Evolutionary conservation across 345 rosid species (phyloP), one percentile per base, ranked within the genome.

Genomic region (Garcia nutans): DNA sequence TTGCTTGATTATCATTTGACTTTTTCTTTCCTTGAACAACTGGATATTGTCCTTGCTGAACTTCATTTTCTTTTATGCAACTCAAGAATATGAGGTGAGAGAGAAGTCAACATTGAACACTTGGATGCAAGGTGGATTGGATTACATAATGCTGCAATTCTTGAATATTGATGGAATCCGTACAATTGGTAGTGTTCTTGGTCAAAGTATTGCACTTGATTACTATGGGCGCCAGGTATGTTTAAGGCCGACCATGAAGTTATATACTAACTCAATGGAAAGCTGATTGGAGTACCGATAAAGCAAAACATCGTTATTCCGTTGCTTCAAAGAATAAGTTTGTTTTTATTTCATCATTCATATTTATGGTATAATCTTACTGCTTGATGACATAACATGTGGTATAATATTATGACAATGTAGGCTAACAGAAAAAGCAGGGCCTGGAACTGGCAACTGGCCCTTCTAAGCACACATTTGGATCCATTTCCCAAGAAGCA

Each of bases 161-260:
- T 80, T 96, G 84, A 89, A 92, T 72, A 86, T 85, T 77, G 99
- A 93, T 61, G 98, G 98, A 71, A 93, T 96, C 62, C 91, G 98
- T 70, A 93, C 85, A 62, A 93, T 96, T 70, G 97, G 99, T 17
- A 89, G 98, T 80, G 98, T 96, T 77, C 96, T 93, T 31, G 99
- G 98, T 71, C 99, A 89, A 87, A 93, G 99, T 72, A 90, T 96
- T 70, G 99, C 99, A 65, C 92, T 96, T 26, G 99, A 96, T 80
- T 88, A 96, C 86, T 96, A 96, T 78, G 98, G 92, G 41, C 92
- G 98, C 66, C 99, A 96, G 98, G 99, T 95, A 77, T 78, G 77
- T 79, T 77, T 50, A 8, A n/a, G 41, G 37, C 10, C 10, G 44
- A 44, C 44, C 24, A 23, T 31, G 6, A 44, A 82, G 45, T 37